Evolutionary conservation across 2,329 filamentous ascomycete species (phyloP), one percentile per base, ranked within the genome.

Genomic region (Cercospora sp.): DNA sequence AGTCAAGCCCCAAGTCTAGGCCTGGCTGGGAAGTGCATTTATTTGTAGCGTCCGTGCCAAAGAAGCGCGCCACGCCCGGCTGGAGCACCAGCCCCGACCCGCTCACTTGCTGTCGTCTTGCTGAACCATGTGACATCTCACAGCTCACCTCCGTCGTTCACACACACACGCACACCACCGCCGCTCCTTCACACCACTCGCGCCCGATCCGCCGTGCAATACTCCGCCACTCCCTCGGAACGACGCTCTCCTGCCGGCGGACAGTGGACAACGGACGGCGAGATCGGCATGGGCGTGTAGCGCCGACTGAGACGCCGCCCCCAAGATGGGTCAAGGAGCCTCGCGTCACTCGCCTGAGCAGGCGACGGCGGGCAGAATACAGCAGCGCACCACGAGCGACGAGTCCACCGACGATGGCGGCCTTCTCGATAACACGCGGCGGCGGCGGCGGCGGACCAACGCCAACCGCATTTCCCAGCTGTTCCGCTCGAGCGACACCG

Each of bases 381-480:
- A 28, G 31, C 63, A 60, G 58, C 63, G 45, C 48, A 60, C 48
- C 23, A 60, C 63, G 30, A 53, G 45, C 45, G 30, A 45, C 20
- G 42, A 62, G 61, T 61, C 61, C 18, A 26, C 57, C 63, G 55
- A 65, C 26, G 60, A 63, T 60, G 65, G 63, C 51, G 58, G 57
- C 33, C 58, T 67, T 23, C 61, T 67, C 26, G 48, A 67, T 13
- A 48, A 48, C 12, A 45, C 58, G 36, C 18, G 33, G 36, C 63
- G 60, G 59, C 65, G 60, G 59, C 65, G 30, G 63, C 66, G 66
- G 30, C n/a, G 45, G 36, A 48, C 31, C 16, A 63, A 68, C 28
- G 48, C 53, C 33, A 60, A 67, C 53, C 69, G 67, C 33, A 55
- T 71, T 10, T 68, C 69, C n/a, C 65, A 67, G 18, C 53, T 71